Percentiles rank a stretch among this genome's conserved stretches.
Conservation (phyloP, 129 eudicot species). For the Oenanthe sinensis region DNA sequence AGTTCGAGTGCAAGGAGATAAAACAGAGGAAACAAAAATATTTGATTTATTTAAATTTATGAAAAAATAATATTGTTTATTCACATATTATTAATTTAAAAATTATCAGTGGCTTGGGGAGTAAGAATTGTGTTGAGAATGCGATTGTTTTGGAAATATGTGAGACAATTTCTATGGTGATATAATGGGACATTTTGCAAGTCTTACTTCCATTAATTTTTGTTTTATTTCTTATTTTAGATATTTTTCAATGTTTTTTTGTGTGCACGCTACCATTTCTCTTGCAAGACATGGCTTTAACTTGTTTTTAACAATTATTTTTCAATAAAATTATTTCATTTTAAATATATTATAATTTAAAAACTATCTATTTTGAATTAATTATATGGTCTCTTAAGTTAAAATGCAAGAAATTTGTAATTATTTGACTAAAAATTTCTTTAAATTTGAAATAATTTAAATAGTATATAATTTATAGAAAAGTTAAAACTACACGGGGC, state of each 20-base stretch:
- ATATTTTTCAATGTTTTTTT: not conserved
- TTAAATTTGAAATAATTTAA: too few species aligned
- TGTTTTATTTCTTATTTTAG: not conserved
- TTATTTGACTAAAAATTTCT: too few species aligned
- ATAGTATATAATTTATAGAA: too few species aligned
- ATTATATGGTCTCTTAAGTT: too few species aligned
- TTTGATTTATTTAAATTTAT: not conserved
- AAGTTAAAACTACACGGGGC: too few species aligned
- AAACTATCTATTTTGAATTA: too few species aligned
- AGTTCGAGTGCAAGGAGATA: not conserved
- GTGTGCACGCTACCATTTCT: too few species aligned
- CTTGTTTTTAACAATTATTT: too few species aligned
- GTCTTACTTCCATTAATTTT: not conserved
- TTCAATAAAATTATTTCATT: too few species aligned
- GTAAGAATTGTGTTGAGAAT: not conserved
- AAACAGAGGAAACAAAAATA: not conserved
- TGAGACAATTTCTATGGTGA: constrained; percentile 3
- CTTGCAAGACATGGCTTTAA: too few species aligned
- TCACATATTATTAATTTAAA: not conserved
- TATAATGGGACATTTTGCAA: not conserved
- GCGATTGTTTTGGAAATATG: constrained; percentile 4
- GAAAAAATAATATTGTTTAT: not conserved
- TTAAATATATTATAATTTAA: too few species aligned
- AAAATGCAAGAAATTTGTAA: too few species aligned
- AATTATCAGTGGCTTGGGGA: not conserved